Percentiles rank a stretch among this genome's conserved stretches.
Conservation (phyloP, 768 basidiomycete species). For the Tylopilus subfusipes region DNA sequence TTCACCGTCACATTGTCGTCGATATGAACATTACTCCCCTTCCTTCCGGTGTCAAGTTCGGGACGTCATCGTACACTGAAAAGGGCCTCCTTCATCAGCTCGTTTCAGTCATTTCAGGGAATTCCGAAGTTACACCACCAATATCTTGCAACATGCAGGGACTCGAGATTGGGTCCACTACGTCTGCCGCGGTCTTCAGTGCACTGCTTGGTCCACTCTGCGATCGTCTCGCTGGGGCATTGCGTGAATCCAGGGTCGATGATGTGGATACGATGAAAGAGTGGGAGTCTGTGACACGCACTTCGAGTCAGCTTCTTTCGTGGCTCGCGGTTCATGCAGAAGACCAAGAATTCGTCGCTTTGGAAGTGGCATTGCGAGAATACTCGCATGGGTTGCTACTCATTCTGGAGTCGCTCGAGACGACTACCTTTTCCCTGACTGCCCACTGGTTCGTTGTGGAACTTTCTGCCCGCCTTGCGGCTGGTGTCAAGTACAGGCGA, state of each 20-base stretch:
- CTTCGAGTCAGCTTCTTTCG: slow-evolving; percentile 44
- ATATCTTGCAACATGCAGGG: slow-evolving; percentile 34
- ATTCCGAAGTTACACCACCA: slow-evolving; percentile 28
- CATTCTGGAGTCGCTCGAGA: slow-evolving; percentile 36
- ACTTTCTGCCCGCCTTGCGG: slow-evolving; percentile 40
- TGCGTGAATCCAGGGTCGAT: slow-evolving; percentile 33
- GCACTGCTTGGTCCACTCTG: slow-evolving; percentile 44
- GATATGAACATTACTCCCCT: slow-evolving; percentile 55
- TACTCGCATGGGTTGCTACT: slow-evolving; percentile 38
- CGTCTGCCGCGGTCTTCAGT: slow-evolving; percentile 43
- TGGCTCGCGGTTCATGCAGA: slow-evolving; percentile 38
- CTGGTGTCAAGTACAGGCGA: slow-evolving; percentile 25
- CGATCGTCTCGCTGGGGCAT: slow-evolving; percentile 40
- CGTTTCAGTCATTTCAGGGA: slow-evolving; percentile 35
- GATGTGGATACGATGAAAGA: slow-evolving; percentile 26
- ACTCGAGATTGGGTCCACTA: slow-evolving; percentile 42
- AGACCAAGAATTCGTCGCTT: slow-evolving; percentile 29
- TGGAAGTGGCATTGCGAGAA: slow-evolving; percentile 36
- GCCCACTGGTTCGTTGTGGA: slow-evolving; percentile 67
- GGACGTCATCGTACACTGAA: slow-evolving; percentile 49
- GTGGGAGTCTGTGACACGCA: slow-evolving; percentile 40
- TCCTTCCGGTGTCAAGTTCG: slow-evolving; percentile 51
- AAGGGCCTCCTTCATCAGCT: slow-evolving; percentile 62
- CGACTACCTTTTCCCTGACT: slow-evolving; percentile 37
- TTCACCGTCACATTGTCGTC: slow-evolving; percentile 28